Base-by-base conservation (phyloP, 495 filamentous ascomycete species). In the Penicillium taxi region DNA sequence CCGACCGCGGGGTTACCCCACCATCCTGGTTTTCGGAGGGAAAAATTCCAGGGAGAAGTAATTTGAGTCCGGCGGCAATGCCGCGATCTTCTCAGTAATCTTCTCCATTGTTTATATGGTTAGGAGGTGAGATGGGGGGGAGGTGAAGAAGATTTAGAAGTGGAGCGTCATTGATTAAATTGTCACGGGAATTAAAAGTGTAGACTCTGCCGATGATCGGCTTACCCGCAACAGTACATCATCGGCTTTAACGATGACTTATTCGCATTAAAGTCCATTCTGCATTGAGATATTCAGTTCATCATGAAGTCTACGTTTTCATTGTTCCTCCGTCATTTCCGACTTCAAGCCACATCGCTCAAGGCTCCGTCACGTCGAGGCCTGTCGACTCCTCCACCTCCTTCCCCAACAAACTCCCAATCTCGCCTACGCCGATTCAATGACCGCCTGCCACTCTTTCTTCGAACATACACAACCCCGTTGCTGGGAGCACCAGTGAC, bases 1-100 rank as follows among this genome's bases (percentile, higher is more conserved):
- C 35, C 13, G 29, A 13, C 25, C 53, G 56, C 53, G 49, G 53
- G 46, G 41, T 42, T 37, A 56, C 59, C 63, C 58, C 59, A 81
- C 88, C 82, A 90, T 93, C 39, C 77, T 66, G 15, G 91, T 98
- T 65, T 95, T 96, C 35, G 93, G 93, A 37, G 91, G 91, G 63
- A 98, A 96, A 76, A 98, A 98, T 68, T 98, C 93, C 48, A 96
- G 81, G 21, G 93, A 96, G 66, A 94, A 90, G 70, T 90, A 98
- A 50, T 77, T 78, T 35, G 74, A 73, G 60, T 82, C 77, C 24
- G 80, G 73, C 56, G 86, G 84, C 64, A 98, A 64, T 44, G 86
- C 86, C 61, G 84, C 84, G 52, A 96, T 88, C 74, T 96, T 96
- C 70, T 94, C 83, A 36, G 87, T 95, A 55, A 98, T 86, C 63